phyloP scores from a whole-genome alignment of 345 rosid species.

The Punica granatum region DNA sequence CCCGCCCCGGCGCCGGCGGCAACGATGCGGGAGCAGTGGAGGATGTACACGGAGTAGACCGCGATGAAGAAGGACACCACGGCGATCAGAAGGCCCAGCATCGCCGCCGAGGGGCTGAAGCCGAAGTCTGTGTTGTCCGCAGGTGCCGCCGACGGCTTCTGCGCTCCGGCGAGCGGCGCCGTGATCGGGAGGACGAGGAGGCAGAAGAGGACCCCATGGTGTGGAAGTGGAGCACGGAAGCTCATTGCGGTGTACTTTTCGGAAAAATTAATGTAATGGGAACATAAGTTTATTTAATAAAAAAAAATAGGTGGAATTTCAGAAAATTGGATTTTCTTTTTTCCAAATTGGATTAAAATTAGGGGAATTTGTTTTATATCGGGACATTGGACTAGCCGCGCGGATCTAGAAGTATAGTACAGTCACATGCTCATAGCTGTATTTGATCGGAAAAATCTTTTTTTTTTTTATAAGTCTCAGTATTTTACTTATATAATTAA shows the following conservation, averaged over 20 bases:
- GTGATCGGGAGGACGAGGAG: background rate
- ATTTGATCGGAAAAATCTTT: too few relatives aligned
- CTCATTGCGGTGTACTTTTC: background rate
- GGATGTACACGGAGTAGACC: background rate
- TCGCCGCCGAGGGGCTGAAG: slow-evolving; percentile 5
- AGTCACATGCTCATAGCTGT: too few relatives aligned
- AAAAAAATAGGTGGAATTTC: too few relatives aligned
- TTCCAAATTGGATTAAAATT: too few relatives aligned
- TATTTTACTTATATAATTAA: too few relatives aligned
- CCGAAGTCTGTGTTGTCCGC: background rate
- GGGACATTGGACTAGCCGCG: too few relatives aligned
- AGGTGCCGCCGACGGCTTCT: background rate
- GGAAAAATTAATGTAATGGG: too few relatives aligned
- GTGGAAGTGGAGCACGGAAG: background rate
- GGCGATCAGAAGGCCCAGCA: slow-evolving; percentile 21
- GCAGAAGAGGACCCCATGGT: background rate
- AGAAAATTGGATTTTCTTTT: too few relatives aligned
- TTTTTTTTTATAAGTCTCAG: too few relatives aligned
- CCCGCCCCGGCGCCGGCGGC: background rate
- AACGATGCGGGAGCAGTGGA: background rate
- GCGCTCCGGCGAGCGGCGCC: background rate
- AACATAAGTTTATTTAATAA: too few relatives aligned
- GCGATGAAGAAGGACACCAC: background rate
- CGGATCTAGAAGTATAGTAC: too few relatives aligned
- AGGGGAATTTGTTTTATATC: too few relatives aligned